phyloP scores from a whole-genome alignment of 495 filamentous ascomycete genomes.

The Alectoria sarmentosa region DNA sequence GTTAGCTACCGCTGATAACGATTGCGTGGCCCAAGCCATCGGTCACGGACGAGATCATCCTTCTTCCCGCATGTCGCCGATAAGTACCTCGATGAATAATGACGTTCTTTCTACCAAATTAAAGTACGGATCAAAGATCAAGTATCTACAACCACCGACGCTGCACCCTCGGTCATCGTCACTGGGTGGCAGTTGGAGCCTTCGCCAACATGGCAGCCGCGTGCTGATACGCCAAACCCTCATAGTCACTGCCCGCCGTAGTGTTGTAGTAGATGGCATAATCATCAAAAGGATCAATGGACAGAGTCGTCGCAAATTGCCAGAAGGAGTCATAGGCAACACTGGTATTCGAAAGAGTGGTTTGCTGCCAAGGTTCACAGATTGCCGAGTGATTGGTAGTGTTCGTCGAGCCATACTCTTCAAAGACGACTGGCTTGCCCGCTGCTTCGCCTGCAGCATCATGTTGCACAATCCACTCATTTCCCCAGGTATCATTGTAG shows the following conservation, averaged over 20 bases:
- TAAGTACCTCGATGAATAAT: no score
- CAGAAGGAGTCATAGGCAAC: slow-evolving; percentile 55
- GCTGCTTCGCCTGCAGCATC: slow-evolving; percentile 46
- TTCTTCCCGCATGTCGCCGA: not conserved
- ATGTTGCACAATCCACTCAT: slow-evolving; percentile 56
- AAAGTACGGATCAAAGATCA: no score
- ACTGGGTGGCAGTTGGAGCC: slow-evolving; percentile 15
- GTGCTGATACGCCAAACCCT: slow-evolving; percentile 20
- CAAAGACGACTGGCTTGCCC: slow-evolving; percentile 60
- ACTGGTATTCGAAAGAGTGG: slow-evolving; percentile 42
- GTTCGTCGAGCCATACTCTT: slow-evolving; percentile 49
- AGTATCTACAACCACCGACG: not conserved
- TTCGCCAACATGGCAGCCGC: slow-evolving; percentile 25
- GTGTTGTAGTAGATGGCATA: slow-evolving; percentile 25
- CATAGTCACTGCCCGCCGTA: slow-evolving; percentile 15
- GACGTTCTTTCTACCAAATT: not conserved
- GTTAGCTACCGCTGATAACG: slow-evolving; percentile 7
- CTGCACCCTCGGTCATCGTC: not conserved
- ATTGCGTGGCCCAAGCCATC: not conserved
- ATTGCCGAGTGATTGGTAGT: slow-evolving; percentile 24
- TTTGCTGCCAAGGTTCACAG: slow-evolving; percentile 52
- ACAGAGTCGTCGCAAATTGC: slow-evolving; percentile 47
- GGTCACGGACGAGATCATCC: not conserved
- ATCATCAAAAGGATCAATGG: slow-evolving; percentile 23
- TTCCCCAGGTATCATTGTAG: slow-evolving; percentile 38